Evolutionary conservation across 2,329 filamentous ascomycete species (phyloP).

Genomic region (Aureobasidium sp.): DNA sequence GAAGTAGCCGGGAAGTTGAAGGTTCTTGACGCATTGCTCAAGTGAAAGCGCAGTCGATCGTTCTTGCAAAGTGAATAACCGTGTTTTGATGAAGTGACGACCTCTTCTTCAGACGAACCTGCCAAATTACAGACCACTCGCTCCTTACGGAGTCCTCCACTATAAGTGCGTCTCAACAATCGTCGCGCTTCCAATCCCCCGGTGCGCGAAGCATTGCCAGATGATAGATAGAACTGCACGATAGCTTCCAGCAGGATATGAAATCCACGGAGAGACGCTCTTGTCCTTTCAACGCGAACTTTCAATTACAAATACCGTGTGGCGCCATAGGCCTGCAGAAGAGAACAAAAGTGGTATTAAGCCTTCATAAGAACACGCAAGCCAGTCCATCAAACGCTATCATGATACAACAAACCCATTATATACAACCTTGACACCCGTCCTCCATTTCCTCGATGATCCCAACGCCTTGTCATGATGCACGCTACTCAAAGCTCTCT

Average conservation of each 20-base stretch:
- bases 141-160: not conserved
- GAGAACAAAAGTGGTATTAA: slow-evolving; percentile 4
- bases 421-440: not conserved
- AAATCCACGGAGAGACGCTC: not conserved
- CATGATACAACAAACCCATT: not conserved
- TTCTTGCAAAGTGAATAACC: no score
- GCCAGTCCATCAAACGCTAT: not conserved
- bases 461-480: slow-evolving; percentile 1
- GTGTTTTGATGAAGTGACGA: no score
- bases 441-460: not conserved
- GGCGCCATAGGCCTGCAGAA: not conserved
- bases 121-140: not conserved
- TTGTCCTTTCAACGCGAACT: no score
- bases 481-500: slow-evolving; percentile 8
- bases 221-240: not conserved
- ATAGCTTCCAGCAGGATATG: not conserved
- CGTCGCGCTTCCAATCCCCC: not conserved
- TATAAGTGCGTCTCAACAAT: not conserved
- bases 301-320: no score
- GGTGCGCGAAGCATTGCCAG: not conserved
- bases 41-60: not conserved
- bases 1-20: not conserved
- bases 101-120: not conserved
- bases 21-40: not conserved
- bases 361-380: not conserved